Conservation (phyloP, 768 basidiomycete species). For the Multifurca ochricompacta region DNA sequence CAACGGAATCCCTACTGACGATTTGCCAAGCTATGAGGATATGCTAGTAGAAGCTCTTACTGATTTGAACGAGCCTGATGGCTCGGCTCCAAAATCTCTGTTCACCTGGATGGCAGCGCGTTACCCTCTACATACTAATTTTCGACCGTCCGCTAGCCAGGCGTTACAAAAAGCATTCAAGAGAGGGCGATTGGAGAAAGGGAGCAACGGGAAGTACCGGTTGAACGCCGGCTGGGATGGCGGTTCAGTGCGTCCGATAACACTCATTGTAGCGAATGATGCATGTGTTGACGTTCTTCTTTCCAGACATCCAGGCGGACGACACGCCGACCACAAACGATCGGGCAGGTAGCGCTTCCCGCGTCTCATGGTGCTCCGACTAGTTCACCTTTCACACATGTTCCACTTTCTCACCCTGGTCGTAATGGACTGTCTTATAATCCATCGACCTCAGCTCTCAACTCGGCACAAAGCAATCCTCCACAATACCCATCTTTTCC, state of each 20-base stretch:
- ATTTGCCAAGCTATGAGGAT: slow-evolving; percentile 83
- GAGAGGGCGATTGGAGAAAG: slow-evolving; percentile 74
- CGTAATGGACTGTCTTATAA: slow-evolving; percentile 16
- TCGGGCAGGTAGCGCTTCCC: slow-evolving; percentile 25
- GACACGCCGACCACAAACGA: slow-evolving; percentile 71
- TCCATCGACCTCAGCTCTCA: slow-evolving; percentile 30
- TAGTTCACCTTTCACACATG: slow-evolving; percentile 12
- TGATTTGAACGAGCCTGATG: slow-evolving; percentile 62
- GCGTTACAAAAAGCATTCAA: slow-evolving; percentile 82
- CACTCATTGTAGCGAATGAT: too few relatives aligned
- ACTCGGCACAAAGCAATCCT: slow-evolving; percentile 26
- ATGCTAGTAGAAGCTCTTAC: slow-evolving; percentile 81
- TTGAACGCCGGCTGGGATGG: slow-evolving; percentile 76
- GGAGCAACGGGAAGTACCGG: slow-evolving; percentile 62
- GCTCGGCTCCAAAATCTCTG: slow-evolving; percentile 73
- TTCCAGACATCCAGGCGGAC: slow-evolving; percentile 66
- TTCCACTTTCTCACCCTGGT: slow-evolving; percentile 9
- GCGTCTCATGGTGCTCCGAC: not conserved
- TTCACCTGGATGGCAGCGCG: slow-evolving; percentile 78
- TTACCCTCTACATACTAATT: slow-evolving; percentile 83
- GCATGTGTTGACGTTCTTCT: not conserved
- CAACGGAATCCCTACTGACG: slow-evolving; percentile 29
- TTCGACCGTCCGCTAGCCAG: slow-evolving; percentile 83
- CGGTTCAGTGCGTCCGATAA: slow-evolving; percentile 53
- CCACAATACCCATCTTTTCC: slow-evolving; percentile 34